Evolutionary conservation across 225 moss, liverwort and hornwort species (phyloP).

Genomic region (Thuidium tamariscinum): DNA sequence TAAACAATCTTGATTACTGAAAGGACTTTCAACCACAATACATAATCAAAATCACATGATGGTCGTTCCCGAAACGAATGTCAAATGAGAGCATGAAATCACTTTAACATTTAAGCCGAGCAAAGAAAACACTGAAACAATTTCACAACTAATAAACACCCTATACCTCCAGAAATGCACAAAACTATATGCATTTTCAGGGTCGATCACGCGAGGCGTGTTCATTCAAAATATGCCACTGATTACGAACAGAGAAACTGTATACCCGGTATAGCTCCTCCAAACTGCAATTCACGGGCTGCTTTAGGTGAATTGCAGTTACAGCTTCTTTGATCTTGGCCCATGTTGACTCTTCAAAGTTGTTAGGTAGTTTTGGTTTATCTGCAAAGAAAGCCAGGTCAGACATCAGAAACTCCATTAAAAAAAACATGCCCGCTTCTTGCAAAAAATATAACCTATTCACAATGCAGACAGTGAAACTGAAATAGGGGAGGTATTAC

Average conservation of each 20-base stretch:
- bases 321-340: constrained; percentile 94
- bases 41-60: background rate
- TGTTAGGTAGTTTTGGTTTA: constrained; percentile 89
- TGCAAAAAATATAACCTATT: background rate
- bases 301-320: constrained; percentile 89
- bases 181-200: background rate
- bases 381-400: constrained; percentile 33
- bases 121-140: background rate
- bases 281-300: constrained; percentile 93
- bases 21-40: background rate
- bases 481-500: background rate
- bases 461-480: background rate
- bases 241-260: background rate
- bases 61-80: background rate
- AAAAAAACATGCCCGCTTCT: background rate
- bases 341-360: constrained; percentile 97
- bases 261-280: constrained; percentile 92
- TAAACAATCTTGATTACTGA: background rate
- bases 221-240: background rate
- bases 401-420: background rate
- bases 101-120: background rate
- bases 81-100: background rate
- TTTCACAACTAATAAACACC: background rate
- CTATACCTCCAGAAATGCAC: background rate
- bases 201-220: background rate